Evolutionary conservation across 371 early-diverging fungal genomes (phyloP).

Genomic region (Funneliformis caledonium): DNA sequence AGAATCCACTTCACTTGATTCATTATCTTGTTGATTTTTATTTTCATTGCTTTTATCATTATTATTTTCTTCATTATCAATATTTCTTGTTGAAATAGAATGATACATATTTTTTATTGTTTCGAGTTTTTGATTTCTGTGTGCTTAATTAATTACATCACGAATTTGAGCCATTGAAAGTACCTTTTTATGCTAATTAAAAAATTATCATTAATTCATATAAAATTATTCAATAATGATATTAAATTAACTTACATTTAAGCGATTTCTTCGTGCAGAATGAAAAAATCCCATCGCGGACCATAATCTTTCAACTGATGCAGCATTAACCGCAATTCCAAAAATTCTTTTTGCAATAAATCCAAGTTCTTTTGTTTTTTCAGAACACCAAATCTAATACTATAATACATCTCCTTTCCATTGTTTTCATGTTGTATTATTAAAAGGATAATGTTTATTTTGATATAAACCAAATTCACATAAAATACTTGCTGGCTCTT

Average conservation of each 20-base stretch:
- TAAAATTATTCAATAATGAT: too few species aligned
- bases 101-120: slow-evolving; percentile 10
- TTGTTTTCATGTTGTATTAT: neutral
- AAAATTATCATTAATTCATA: neutral
- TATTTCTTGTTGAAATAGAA: neutral
- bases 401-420: slow-evolving; percentile 7
- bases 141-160: neutral
- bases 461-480: neutral
- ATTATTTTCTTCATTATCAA: neutral
- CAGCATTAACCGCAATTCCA: slow-evolving; percentile 21
- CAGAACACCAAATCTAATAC: neutral
- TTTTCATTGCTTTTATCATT: neutral
- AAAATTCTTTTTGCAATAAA: slow-evolving; percentile 17
- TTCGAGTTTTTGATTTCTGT: slow-evolving; percentile 2
- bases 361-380: slow-evolving; percentile 13
- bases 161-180: slow-evolving; percentile 2
- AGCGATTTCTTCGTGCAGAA: slow-evolving; percentile 9
- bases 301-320: slow-evolving; percentile 28
- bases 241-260: slow-evolving; percentile 17
- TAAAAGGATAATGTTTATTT: slow-evolving; percentile 24
- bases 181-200: slow-evolving; percentile 5
- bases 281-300: slow-evolving; percentile 8
- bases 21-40: neutral
- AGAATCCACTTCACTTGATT: too few species aligned
- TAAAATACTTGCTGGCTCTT: neutral